A percentile compares a stretch with the other conserved stretches of the same genome.
Evolutionary conservation across 1,284 basidiomycete species (phyloP).

Genomic region (Boletus semigastroideus): DNA sequence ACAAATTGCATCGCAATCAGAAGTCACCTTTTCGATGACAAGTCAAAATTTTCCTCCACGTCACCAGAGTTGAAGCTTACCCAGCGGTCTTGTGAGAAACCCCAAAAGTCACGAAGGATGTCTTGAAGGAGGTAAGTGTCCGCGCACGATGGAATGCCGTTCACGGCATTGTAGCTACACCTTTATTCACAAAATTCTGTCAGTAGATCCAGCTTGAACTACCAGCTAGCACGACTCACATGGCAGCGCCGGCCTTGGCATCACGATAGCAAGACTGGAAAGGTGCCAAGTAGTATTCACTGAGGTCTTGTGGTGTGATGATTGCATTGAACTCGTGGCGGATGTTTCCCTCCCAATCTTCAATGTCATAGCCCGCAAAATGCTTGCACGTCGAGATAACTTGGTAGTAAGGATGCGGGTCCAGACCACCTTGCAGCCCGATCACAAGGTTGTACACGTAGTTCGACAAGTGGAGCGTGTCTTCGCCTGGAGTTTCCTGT

Average conservation of each 20-base stretch:
- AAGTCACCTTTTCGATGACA: conserved; percentile 3
- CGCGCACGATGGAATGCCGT: conserved; percentile 56
- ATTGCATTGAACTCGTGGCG: conserved; percentile 52
- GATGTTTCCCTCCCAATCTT: conserved; percentile 49
- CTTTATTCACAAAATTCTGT: conserved; percentile 1
- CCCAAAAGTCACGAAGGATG: conserved; percentile 51
- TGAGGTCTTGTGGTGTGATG: conserved; percentile 54
- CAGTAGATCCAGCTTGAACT: background rate
- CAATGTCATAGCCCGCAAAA: conserved; percentile 57
- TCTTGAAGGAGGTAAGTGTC: conserved; percentile 51
- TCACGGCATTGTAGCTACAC: conserved; percentile 61
- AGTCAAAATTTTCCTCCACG: background rate
- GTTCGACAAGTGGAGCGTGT: conserved; percentile 50
- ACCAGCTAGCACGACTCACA: conserved; percentile 28
- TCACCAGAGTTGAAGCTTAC: conserved; percentile 36
- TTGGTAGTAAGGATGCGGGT: conserved; percentile 50
- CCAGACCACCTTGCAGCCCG: conserved; percentile 56
- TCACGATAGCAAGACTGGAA: conserved; percentile 60
- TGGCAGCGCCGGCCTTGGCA: conserved; percentile 54
- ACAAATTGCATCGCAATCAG: conserved; percentile 38
- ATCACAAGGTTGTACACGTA: conserved; percentile 54
- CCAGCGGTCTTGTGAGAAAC: conserved; percentile 51
- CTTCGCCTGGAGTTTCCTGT: conserved; percentile 61
- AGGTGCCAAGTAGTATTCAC: conserved; percentile 52
- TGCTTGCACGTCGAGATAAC: conserved; percentile 58